phyloP scores from a whole-genome alignment of 129 eudicot species.

The Chrysanthemum seticuspe region DNA sequence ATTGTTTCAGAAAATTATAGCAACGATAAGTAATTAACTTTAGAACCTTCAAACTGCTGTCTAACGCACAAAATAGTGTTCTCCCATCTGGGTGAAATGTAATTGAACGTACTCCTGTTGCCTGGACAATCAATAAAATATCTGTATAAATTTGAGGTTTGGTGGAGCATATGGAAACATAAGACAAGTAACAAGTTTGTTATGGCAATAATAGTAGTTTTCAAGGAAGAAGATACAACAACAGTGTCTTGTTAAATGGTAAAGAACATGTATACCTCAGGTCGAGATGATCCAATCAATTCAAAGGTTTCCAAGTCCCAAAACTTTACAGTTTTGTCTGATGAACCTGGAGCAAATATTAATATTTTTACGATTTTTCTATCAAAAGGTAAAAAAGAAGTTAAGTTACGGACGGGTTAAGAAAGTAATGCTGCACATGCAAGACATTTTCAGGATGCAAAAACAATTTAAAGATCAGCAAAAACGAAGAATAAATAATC shows the following conservation, averaged over 20 bases:
- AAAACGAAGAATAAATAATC: background rate
- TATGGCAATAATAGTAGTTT: background rate
- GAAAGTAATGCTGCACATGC: constrained; percentile 11
- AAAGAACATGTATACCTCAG: constrained; percentile 53
- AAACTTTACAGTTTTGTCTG: constrained; percentile 86
- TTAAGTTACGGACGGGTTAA: background rate
- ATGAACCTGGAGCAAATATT: constrained; percentile 66
- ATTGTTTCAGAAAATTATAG: background rate
- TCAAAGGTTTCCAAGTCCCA: constrained; percentile 99
- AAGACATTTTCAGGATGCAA: background rate
- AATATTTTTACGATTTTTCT: background rate
- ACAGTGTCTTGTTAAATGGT: too few relatives aligned
- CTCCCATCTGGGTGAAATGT: constrained; percentile 92
- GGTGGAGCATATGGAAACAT: background rate
- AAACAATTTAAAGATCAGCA: background rate
- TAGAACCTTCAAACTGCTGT: constrained; percentile 73
- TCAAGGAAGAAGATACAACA: background rate
- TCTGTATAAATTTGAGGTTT: background rate
- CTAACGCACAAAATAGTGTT: constrained; percentile 85
- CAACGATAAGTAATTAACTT: background rate
- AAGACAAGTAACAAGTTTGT: constrained; percentile 1
- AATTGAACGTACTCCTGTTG: constrained; percentile 72
- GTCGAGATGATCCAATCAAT: constrained; percentile 84
- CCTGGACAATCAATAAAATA: constrained; percentile 37
- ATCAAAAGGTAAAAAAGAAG: background rate